Conservation (phyloP, 352 stramenopile species). For the Pythium plurisporium region DNA sequence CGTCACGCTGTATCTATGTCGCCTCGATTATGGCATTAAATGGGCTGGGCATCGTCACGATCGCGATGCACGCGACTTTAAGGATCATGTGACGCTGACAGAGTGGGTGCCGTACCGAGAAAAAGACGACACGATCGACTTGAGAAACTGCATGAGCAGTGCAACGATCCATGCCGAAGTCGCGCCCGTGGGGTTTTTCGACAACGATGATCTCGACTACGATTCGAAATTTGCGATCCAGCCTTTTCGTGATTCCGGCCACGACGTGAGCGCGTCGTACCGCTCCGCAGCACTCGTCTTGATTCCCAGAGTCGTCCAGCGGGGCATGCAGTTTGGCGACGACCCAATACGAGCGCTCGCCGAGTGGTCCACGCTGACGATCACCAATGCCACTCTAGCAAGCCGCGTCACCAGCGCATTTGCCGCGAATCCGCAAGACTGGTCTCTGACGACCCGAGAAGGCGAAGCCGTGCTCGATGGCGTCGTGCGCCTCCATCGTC, state of each 20-base stretch:
- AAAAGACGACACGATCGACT: neutral
- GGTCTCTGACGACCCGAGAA: neutral
- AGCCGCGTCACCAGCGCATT: neutral
- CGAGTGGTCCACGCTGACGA: neutral
- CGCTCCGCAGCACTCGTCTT: neutral
- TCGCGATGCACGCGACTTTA: neutral
- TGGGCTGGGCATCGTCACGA: too few relatives aligned
- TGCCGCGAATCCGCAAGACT: neutral
- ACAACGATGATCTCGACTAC: too few relatives aligned
- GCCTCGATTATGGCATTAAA: neutral
- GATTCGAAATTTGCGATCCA: too few relatives aligned
- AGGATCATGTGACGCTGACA: neutral
- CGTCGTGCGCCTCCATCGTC: neutral
- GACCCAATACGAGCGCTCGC: neutral
- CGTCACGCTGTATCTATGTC: neutral
- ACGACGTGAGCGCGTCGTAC: too few relatives aligned
- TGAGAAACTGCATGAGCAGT: too few relatives aligned
- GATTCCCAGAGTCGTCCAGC: neutral
- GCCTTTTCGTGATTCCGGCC: too few relatives aligned
- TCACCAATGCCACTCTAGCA: neutral
- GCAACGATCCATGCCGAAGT: neutral
- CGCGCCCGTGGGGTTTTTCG: neutral
- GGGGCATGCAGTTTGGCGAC: neutral
- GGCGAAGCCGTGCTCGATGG: neutral
- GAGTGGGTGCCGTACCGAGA: neutral